These are phyloP conservation scores for Macrocystidia cucumis DNA, from an alignment of 1,284 basidiomycete genomes.

Conservation along the genomic window DNA sequence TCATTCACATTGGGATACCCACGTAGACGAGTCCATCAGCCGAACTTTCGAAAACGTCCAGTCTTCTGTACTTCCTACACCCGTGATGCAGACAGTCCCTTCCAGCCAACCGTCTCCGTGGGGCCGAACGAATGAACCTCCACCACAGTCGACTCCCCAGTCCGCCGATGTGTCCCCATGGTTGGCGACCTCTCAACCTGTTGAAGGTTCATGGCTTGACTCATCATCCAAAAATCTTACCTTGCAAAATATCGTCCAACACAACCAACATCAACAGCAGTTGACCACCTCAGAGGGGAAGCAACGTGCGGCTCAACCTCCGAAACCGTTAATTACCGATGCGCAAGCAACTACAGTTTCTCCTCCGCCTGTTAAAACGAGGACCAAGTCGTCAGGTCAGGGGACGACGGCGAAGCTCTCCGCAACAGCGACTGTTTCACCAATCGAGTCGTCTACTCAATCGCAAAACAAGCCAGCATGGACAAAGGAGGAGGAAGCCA, in stretches of 20 bases:
- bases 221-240: constrained; percentile 41
- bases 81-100: constrained; percentile 15
- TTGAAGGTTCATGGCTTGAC: constrained; percentile 36
- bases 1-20: constrained; percentile 18
- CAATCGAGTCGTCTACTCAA: constrained; percentile 15
- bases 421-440: constrained; percentile 19
- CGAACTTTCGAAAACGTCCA: constrained; percentile 34
- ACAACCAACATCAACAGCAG: constrained; percentile 39
- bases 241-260: constrained; percentile 49
- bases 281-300: too few relatives aligned
- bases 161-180: too few relatives aligned
- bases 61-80: constrained; percentile 21
- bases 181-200: constrained; percentile 37
- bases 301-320: too few relatives aligned
- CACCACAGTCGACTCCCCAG: too few relatives aligned
- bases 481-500: constrained; percentile 57
- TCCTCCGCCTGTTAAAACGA: too few relatives aligned
- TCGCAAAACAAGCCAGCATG: constrained; percentile 45
- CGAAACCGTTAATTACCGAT: too few relatives aligned
- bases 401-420: constrained; percentile 14
- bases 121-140: constrained; percentile 29
- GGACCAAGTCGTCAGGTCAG: too few relatives aligned
- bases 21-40: constrained; percentile 32
- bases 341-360: too few relatives aligned
- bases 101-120: constrained; percentile 27